Evolutionary conservation across 208 protist species (phyloP).

Genomic region (Herpetomonas tarakana): DNA sequence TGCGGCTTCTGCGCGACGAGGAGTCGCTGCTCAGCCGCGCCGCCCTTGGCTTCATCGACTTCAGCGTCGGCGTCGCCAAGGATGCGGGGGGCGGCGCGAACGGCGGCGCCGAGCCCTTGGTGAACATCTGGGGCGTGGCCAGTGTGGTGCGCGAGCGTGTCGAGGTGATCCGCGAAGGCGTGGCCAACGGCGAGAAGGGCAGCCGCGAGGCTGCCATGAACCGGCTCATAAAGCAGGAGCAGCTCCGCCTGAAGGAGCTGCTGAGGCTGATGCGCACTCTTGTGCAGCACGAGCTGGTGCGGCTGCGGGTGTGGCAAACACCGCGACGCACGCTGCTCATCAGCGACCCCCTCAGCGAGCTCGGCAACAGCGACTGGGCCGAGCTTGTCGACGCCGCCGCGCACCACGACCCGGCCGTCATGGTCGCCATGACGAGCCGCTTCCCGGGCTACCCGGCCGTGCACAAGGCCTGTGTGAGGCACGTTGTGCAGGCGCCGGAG

Average conservation of each 20-base stretch:
- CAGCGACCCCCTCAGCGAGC: constrained; percentile 17
- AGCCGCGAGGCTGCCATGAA: constrained; percentile 17
- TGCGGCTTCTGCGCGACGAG: constrained; percentile 53
- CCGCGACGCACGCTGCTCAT: constrained; percentile 50
- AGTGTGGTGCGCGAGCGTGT: constrained; percentile 21
- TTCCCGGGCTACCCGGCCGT: constrained; percentile 54
- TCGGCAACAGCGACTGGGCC: constrained; percentile 25
- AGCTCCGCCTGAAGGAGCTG: constrained; percentile 34
- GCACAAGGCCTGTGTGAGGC: constrained; percentile 19
- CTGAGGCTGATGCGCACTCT: constrained; percentile 57
- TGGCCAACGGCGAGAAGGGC: constrained; percentile 15
- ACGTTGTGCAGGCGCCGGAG: constrained; percentile 47
- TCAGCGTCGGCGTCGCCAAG: constrained; percentile 22
- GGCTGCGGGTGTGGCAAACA: constrained; percentile 64
- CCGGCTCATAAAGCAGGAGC: constrained; percentile 38
- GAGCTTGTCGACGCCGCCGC: constrained; percentile 43
- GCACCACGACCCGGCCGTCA: constrained; percentile 53
- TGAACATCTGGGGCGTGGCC: constrained; percentile 1
- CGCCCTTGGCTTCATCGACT: constrained; percentile 64
- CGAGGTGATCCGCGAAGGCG: constrained; percentile 13
- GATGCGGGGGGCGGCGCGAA: constrained; percentile 1
- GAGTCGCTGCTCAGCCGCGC: constrained; percentile 18
- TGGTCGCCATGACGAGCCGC: constrained; percentile 61
- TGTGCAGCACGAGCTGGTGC: constrained; percentile 64
- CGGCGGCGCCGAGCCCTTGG: background rate